A percentile compares a stretch with the other conserved stretches of the same genome.
phyloP scores from a whole-genome alignment of 148 eudicot species.

The Cornus controversa region DNA sequence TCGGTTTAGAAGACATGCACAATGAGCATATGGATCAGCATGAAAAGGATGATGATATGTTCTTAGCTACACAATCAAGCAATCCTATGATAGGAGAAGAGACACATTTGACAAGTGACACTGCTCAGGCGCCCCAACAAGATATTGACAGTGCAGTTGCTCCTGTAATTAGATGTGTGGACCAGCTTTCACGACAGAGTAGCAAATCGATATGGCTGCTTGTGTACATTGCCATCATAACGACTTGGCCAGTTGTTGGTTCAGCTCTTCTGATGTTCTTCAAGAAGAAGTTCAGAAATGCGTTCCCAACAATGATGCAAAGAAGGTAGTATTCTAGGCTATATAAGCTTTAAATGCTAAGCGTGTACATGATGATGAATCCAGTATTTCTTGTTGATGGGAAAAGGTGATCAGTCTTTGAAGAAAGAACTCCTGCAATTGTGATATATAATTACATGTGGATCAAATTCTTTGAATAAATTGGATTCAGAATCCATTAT shows the following conservation, averaged over 20 bases:
- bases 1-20: slow-evolving; percentile 3
- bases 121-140: slow-evolving; percentile 23
- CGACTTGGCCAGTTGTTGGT: slow-evolving; percentile 75
- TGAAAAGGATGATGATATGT: slow-evolving; percentile 18
- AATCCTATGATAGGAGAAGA: neutral
- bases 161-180: slow-evolving; percentile 43
- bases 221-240: slow-evolving; percentile 60
- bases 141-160: slow-evolving; percentile 18
- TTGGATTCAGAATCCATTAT: neutral
- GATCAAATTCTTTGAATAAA: neutral
- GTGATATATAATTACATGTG: neutral
- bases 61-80: slow-evolving; percentile 5
- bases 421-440: neutral
- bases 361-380: neutral
- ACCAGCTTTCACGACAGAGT: slow-evolving; percentile 64
- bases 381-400: neutral
- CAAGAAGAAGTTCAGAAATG: slow-evolving; percentile 43
- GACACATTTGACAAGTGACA: slow-evolving; percentile 11
- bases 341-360: neutral
- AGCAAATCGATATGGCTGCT: slow-evolving; percentile 76
- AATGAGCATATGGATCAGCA: slow-evolving; percentile 19
- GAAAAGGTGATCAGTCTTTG: neutral
- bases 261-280: slow-evolving; percentile 54
- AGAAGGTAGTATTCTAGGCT: slow-evolving; percentile 27
- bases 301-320: slow-evolving; percentile 21